Evolutionary conservation across 805 yeast species (phyloP), one percentile per base, ranked within the genome.

Genomic region (Starmera caribaea): DNA sequence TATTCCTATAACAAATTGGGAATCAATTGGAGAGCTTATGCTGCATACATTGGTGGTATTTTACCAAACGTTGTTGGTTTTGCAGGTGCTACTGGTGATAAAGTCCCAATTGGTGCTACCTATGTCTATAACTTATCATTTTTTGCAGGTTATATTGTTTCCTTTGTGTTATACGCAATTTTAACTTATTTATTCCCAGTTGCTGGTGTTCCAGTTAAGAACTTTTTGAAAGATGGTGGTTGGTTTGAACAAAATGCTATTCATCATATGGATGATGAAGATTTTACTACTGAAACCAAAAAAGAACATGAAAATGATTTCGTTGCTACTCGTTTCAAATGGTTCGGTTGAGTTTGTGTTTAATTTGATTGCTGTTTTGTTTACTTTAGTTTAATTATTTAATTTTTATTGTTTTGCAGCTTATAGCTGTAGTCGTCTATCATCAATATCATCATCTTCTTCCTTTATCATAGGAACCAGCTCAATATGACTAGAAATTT

Each of bases 41-140:
- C 69, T 28, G 92, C 95, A 1, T 87, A 87, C 57, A 57, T 87
- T 47, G 69, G 79, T 48, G 95, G 95, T 40, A 79, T 88, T 43
- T 65, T 77, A 30, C 92, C 95, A 36, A 87, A 86, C 52, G 79
- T 87, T 53, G 82, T 82, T 16, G 96, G 96, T 2, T 87, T 87
- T 50, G 90, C 81, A 7, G 87, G 95, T 46, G 87, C 88, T 9
- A 77, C 84, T 17, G 84, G 80, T 32, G 73, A 78, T n/a, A 71
- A 67, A 43, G 94, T 86, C 13, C 94, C 95, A 26, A 63, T 65
- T 36, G 95, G 90, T 28, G 95, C 95, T 10, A 73, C 76, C 42
- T 68, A 74, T 41, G 74, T 87, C 35, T 87, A 83, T 65, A 65
- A 79, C 44, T 63, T 87, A 50, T 81, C 81, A 58, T 87, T 79